Base-by-base conservation (phyloP, 768 basidiomycete genomes). In the Boletus vermiculosoides region DNA sequence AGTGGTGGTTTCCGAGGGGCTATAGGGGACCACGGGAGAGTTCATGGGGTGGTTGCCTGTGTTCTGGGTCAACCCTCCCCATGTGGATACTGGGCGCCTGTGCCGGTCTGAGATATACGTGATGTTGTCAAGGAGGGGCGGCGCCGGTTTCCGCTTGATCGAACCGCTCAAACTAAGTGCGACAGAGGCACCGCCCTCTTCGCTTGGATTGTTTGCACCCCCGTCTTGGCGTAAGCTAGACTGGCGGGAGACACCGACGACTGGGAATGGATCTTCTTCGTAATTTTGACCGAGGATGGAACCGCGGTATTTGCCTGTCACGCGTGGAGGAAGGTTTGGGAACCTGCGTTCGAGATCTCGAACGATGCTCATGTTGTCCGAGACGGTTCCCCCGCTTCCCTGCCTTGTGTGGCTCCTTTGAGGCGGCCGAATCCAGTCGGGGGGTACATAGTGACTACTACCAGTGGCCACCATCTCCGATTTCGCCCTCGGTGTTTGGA, bases 311-410 rank as follows among this genome's bases (percentile, higher is more conserved):
- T 58, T 70, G 30, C 65, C 67, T 22, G 69, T 64, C 23, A 71
- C 61, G 41, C 72, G 68, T 36, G 72, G 66, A 6, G 81, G 83
- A 49, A 80, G 73, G 15, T 70, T 74, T 37, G 86, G 83, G 71
- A 86, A 87, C 67, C 79, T 80, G 39, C 68, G 59, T 6, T 83
- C 76, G 52, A 86, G 72, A 36, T 82, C 80, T 20, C 77, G 78
- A 34, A 86, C 77, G 20, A 77, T 72, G 61, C 74, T 70, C 25
- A 80, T 57, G 23, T 74, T 76, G 55, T 82, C 80, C 3, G 77
- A 75, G 31, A 71, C 70, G n/a, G 70, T 67, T 54, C 45, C 56
- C 0, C 59, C 67, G 51, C 71, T 73, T 18, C 63, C 66, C 22
- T 28, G 67, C 23, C 50, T 57, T 7, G 30, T n/a, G 20, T 52